Conservation (phyloP, 2,329 filamentous ascomycete genomes). For the Sphaerostilbella broomeana region DNA sequence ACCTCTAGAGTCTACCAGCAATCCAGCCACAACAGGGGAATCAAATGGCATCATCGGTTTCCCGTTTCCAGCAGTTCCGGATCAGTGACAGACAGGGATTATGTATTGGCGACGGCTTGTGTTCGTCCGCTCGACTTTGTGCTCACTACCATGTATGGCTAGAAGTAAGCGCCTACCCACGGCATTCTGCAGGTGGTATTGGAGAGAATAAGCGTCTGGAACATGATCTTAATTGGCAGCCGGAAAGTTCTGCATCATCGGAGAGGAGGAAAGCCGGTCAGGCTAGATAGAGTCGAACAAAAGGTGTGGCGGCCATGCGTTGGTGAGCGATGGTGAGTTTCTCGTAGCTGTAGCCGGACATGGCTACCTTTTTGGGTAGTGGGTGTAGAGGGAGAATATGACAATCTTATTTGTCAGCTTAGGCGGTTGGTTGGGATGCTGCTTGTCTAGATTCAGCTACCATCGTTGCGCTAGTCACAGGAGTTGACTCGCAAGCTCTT, state of each 20-base stretch:
- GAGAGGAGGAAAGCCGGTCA: no score
- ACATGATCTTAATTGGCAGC: background rate
- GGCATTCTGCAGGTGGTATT: no score
- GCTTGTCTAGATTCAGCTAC: slow-evolving; percentile 6
- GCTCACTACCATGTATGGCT: no score
- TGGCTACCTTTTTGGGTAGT: slow-evolving; percentile 18
- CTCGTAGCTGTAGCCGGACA: slow-evolving; percentile 12
- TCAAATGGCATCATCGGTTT: slow-evolving; percentile 14
- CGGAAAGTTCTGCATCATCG: background rate
- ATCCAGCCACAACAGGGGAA: background rate
- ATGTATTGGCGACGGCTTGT: no score
- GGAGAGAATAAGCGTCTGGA: no score
- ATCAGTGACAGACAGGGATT: slow-evolving; percentile 7
- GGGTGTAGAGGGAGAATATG: slow-evolving; percentile 1
- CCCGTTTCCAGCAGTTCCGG: slow-evolving; percentile 18
- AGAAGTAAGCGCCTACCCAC: no score
- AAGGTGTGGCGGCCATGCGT: no score
- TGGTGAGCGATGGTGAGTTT: no score
- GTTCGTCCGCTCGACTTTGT: no score
- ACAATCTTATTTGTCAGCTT: slow-evolving; percentile 13
- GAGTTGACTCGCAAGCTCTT: slow-evolving; percentile 10
- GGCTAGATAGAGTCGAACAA: no score
- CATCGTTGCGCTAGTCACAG: slow-evolving; percentile 7
- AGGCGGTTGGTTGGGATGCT: slow-evolving; percentile 1
- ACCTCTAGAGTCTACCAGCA: background rate